Percentiles rank a stretch among this genome's conserved stretches.
Evolutionary conservation across 306 rosid species (phyloP).

Genomic region (Cicer yamashitae): DNA sequence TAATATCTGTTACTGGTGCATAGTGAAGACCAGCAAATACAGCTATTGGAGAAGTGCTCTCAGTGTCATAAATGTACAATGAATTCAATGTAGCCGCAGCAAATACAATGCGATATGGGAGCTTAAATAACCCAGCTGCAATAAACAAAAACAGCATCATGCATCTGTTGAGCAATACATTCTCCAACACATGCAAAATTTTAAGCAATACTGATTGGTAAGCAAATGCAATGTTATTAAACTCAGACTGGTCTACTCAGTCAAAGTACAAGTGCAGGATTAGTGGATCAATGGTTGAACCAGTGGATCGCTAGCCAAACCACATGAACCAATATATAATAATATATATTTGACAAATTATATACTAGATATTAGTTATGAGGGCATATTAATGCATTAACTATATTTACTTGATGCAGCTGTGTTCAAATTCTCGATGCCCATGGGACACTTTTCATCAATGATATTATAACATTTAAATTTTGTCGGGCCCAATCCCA

Average conservation of each 20-base stretch:
- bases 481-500: too few relatives aligned
- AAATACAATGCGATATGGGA: conserved; percentile 87
- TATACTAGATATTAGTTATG: too few relatives aligned
- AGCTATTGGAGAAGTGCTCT: conserved; percentile 78
- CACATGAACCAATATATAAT: background rate
- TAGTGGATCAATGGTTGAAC: background rate
- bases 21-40: conserved; percentile 88
- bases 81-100: conserved; percentile 92
- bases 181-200: conserved; percentile 30
- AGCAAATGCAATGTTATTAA: conserved; percentile 6
- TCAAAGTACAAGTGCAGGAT: background rate
- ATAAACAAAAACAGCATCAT: conserved; percentile 41
- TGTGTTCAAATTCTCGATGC: too few relatives aligned
- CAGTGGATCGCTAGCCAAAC: background rate
- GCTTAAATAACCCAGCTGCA: conserved; percentile 80
- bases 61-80: conserved; percentile 80
- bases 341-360: too few relatives aligned
- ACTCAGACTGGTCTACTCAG: background rate
- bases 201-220: conserved; percentile 16
- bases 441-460: too few relatives aligned
- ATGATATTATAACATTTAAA: too few relatives aligned
- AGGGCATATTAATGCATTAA: too few relatives aligned
- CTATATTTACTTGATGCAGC: too few relatives aligned
- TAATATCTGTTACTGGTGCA: conserved; percentile 86
- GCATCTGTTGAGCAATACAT: conserved; percentile 15